Conservation (phyloP, 2,329 filamentous ascomycete species). For the Stagonosporopsis cucurbitacearum region DNA sequence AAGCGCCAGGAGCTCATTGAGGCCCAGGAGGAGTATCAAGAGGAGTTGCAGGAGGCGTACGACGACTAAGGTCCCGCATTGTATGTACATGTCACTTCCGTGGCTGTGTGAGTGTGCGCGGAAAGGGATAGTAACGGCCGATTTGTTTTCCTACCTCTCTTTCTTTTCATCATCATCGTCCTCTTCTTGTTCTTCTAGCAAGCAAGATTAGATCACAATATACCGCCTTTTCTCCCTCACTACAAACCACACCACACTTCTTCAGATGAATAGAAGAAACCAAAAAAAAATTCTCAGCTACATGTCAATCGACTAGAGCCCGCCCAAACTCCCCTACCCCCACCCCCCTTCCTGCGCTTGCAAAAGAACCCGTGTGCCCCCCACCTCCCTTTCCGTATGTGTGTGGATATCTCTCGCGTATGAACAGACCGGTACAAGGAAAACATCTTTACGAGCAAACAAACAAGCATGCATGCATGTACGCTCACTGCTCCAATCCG, state of each 20-base stretch:
- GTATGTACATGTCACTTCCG: too few species aligned
- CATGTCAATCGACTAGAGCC: conserved; percentile 3
- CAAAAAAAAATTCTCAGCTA: not conserved
- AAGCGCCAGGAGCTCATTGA: conserved; percentile 62
- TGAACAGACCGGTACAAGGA: conserved; percentile 9
- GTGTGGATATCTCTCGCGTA: conserved; percentile 12
- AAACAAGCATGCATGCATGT: too few species aligned
- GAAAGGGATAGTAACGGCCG: conserved; percentile 5
- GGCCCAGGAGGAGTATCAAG: conserved; percentile 59
- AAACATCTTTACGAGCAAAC: conserved; percentile 6
- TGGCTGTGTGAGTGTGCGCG: not conserved
- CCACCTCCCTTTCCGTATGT: too few species aligned
- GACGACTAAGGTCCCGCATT: conserved; percentile 17
- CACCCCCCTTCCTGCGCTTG: not conserved
- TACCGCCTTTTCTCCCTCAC: not conserved
- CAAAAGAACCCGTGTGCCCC: not conserved
- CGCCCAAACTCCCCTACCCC: not conserved
- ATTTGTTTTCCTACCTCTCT: too few species aligned
- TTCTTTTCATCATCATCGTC: not conserved
- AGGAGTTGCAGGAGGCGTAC: conserved; percentile 51
- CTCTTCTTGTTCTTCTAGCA: not conserved
- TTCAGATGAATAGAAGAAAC: too few species aligned
- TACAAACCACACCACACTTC: not conserved
- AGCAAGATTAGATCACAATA: conserved; percentile 4
- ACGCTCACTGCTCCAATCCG: too few species aligned